phyloP scores from a whole-genome alignment of 2,329 filamentous ascomycete species.

The Grosmannia huntii region DNA sequence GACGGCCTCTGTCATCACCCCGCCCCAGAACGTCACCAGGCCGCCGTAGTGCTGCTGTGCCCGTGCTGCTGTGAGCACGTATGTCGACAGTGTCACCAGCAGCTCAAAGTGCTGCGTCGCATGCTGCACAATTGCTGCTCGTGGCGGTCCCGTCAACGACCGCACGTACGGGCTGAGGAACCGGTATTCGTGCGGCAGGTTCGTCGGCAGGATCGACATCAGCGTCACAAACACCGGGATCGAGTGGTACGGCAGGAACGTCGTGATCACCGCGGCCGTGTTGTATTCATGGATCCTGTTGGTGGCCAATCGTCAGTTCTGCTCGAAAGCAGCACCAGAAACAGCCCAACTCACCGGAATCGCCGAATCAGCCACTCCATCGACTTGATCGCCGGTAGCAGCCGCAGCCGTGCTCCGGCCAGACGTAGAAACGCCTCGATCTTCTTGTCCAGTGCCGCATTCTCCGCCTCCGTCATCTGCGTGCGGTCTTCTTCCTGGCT shows the following conservation, averaged over 20 bases:
- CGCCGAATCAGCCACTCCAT: slow-evolving; percentile 90
- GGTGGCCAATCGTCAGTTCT: neutral
- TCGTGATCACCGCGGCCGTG: slow-evolving; percentile 61
- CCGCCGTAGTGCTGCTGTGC: slow-evolving; percentile 62
- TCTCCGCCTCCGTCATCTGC: slow-evolving; percentile 71
- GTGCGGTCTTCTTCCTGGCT: slow-evolving; percentile 80
- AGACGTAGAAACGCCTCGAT: slow-evolving; percentile 76
- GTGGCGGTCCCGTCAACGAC: slow-evolving; percentile 61
- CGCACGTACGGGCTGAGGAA: slow-evolving; percentile 81
- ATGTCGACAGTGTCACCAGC: slow-evolving; percentile 62
- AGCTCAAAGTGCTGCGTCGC: slow-evolving; percentile 68
- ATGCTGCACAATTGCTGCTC: slow-evolving; percentile 71
- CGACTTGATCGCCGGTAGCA: slow-evolving; percentile 81
- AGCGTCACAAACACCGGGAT: slow-evolving; percentile 75
- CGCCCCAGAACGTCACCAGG: slow-evolving; percentile 81
- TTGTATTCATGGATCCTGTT: slow-evolving; percentile 82
- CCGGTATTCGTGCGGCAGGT: slow-evolving; percentile 61
- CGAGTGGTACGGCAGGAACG: slow-evolving; percentile 86
- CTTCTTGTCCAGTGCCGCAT: slow-evolving; percentile 63
- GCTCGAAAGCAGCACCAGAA: neutral
- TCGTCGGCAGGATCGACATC: slow-evolving; percentile 72
- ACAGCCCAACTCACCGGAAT: slow-evolving; percentile 50
- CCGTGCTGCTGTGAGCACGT: slow-evolving; percentile 63
- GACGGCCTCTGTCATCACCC: slow-evolving; percentile 73
- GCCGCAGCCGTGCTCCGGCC: slow-evolving; percentile 59